A percentile compares a stretch with the other conserved stretches of the same genome.
phyloP scores from a whole-genome alignment of 805 yeast genomes.

The Candida suzukii region DNA sequence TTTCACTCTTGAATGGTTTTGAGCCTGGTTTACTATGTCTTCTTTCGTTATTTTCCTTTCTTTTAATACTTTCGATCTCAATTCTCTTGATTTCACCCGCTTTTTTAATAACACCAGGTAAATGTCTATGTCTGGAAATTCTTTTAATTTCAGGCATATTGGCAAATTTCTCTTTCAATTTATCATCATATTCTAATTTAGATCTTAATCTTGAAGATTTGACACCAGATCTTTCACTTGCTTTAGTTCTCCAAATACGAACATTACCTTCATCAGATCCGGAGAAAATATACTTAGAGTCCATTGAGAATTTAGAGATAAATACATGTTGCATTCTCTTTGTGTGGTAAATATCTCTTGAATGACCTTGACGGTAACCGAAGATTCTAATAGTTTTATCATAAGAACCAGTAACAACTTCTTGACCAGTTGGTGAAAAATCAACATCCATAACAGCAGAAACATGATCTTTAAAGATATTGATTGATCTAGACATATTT shows the following conservation, averaged over 20 bases:
- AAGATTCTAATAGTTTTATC: constrained; percentile 87
- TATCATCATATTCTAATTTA: constrained; percentile 84
- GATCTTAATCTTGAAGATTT: constrained; percentile 74
- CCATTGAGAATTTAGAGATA: constrained; percentile 79
- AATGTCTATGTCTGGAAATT: constrained; percentile 86
- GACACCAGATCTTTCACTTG: constrained; percentile 77
- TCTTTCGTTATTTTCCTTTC: constrained; percentile 78
- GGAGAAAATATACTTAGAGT: constrained; percentile 74
- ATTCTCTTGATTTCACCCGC: constrained; percentile 79
- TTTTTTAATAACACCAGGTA: constrained; percentile 81
- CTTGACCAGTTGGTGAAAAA: constrained; percentile 95
- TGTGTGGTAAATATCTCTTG: constrained; percentile 92
- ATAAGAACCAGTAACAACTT: constrained; percentile 89
- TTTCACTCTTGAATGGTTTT: constrained; percentile 57
- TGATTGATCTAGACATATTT: constrained; percentile 70
- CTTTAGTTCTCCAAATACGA: constrained; percentile 85
- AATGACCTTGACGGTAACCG: constrained; percentile 69
- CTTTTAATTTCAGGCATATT: constrained; percentile 95
- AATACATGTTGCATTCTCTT: constrained; percentile 96
- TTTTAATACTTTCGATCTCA: constrained; percentile 67
- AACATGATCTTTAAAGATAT: constrained; percentile 91
- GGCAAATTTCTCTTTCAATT: constrained; percentile 85
- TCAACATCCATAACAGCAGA: constrained; percentile 93
- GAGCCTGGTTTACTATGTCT: constrained; percentile 63
- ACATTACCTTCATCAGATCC: constrained; percentile 97